Conservation (phyloP, 768 basidiomycete genomes). For the Rhodocollybia butyracea region DNA sequence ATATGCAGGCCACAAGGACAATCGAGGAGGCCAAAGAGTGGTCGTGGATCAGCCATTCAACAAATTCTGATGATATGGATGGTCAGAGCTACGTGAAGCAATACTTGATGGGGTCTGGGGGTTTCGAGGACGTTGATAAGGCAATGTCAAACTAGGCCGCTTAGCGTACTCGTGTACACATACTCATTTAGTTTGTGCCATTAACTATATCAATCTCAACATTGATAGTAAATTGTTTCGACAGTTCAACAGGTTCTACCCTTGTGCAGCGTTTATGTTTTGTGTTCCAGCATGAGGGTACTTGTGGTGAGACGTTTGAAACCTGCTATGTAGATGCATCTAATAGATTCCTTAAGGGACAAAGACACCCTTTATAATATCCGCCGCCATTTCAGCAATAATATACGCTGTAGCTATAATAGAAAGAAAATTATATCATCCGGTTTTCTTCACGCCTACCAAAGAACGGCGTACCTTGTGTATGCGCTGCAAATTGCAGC, state of each 20-base stretch:
- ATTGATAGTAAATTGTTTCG: no score
- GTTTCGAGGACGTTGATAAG: conserved; percentile 7
- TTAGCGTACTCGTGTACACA: no score
- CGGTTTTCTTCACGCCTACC: no score
- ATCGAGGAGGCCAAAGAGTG: conserved; percentile 1
- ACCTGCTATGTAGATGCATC: no score
- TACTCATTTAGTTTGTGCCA: no score
- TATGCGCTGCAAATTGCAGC: conserved; percentile 45
- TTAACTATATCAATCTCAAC: no score
- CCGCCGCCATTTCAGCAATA: conserved; percentile 29
- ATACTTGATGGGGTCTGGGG: conserved; percentile 3
- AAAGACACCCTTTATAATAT: background rate
- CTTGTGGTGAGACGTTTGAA: no score
- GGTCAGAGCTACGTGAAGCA: conserved; percentile 7
- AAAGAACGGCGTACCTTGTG: conserved; percentile 31
- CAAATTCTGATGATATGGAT: conserved; percentile 10
- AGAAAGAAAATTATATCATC: background rate
- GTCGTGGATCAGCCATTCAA: conserved; percentile 6
- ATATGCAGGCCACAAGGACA: conserved; percentile 8
- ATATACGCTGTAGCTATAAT: conserved; percentile 38
- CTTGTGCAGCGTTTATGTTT: no score
- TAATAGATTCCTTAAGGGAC: no score
- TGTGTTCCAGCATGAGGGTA: no score
- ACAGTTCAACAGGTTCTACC: no score
- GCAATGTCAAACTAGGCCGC: background rate